Base-by-base conservation (phyloP, 2,329 filamentous ascomycete genomes). In the Bipolaris zeicola region DNA sequence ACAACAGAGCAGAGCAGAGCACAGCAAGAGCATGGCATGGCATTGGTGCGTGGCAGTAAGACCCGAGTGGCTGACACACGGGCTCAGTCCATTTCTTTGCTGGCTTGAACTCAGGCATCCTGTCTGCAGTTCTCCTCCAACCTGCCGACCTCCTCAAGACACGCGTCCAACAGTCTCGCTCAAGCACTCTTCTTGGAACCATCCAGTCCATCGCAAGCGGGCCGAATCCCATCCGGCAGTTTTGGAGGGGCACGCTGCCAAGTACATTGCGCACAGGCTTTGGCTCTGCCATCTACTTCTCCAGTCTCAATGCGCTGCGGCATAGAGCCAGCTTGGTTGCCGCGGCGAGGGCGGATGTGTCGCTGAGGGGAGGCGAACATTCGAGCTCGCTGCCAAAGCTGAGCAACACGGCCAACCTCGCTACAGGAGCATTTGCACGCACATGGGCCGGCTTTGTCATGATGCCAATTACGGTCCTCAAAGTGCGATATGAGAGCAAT, bases 91-190 rank as follows among this genome's bases (percentile, higher is more conserved):
- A 98, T 79, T 96, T 98, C 76, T 78, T 89, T 65, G 94, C 93
- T 62, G 95, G 95, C 61, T 85, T 98, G 53, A 86, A 87, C 70
- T 97, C 93, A 6, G 95, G 95, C 68, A 84, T 96, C 48, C 85
- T 91, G 63, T 95, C 92, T 50, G 93, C 95, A 52, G 87, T 96
- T 57, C 87, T 98, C 52, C 85, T 99, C 14, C 95, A 99, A 77
- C 95, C 95, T 24, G 90, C 95, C 70, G 95, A 99, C 78, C 88
- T 99, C 3, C 87, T 99, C 74, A 99, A 99, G 78, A 99, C 95
- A 28, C 89, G 95, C 44, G 88, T 98, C 38, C 95, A 99, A 75
- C 95, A 98, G 77, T 91, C 91, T 33, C 87, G 87, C 46, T 83
- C 85, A 41, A 84, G 85, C 63, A 77, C 91, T 2, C 85, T 98